Evolutionary conservation across 257 asterid genomes (phyloP).

Genomic region (Anisodus tanguticus): DNA sequence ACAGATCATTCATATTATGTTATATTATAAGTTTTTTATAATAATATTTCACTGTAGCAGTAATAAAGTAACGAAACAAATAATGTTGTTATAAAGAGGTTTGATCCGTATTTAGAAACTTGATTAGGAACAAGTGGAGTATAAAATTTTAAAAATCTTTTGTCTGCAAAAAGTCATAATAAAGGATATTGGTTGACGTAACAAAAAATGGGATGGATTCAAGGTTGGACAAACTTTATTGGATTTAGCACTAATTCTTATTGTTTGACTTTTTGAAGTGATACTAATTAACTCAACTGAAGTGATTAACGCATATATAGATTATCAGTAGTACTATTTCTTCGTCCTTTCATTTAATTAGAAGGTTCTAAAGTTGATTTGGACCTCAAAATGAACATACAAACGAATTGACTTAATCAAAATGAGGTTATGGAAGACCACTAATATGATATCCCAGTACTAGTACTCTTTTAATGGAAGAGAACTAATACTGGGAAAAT

Average conservation of each 20-base stretch:
- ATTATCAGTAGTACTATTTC: background rate
- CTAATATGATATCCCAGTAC: background rate
- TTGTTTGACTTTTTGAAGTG: slow-evolving; percentile 3
- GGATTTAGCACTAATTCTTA: slow-evolving; percentile 3
- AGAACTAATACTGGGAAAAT: background rate
- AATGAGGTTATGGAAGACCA: background rate
- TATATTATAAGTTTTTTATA: too few relatives aligned
- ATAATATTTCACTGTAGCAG: too few relatives aligned
- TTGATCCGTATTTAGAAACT: background rate
- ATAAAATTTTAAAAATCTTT: background rate
- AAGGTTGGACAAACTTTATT: slow-evolving; percentile 20
- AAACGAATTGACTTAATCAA: background rate
- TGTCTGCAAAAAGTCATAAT: background rate
- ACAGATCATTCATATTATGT: too few relatives aligned
- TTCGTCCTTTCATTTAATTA: background rate
- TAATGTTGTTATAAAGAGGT: too few relatives aligned
- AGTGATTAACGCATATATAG: background rate
- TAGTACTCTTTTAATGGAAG: background rate
- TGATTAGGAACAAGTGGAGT: background rate
- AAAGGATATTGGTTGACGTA: background rate
- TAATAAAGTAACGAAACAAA: too few relatives aligned
- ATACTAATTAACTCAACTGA: background rate
- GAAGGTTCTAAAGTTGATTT: background rate
- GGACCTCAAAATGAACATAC: background rate
- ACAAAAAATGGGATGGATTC: background rate